Base-by-base conservation (phyloP, 441 rosid species). In the Adansonia grandidieri region DNA sequence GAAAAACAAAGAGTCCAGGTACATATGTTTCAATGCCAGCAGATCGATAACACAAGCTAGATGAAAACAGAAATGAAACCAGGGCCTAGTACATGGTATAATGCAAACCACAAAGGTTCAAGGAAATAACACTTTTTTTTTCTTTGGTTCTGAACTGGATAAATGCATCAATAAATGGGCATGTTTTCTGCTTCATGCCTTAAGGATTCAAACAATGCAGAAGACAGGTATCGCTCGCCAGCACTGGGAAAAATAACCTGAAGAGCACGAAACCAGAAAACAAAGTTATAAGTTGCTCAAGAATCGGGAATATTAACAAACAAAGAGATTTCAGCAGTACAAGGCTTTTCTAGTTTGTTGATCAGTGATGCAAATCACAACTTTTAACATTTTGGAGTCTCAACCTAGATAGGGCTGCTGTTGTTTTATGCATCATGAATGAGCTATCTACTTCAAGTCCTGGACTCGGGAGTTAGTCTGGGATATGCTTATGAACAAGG, bases 211-310 rank as follows among this genome's bases (percentile, higher is more conserved):
- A 62, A 72, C 70, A 77, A 9, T 47, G 66, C 24, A 9, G 66
- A 64, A 0, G 80, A 56, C 14, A 72, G 4, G 7, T 56, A 70
- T 2, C 42, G 65, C 67, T 42, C 75, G 19, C 83, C 85, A 0
- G 56, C 58, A 14, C 88, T 85, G 37, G 86, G 86, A 48, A 85
- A 79, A 45, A 85, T 79, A 40, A 65, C 80, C 87, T 81, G 83
- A 4, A 11, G n/a, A 54, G n/a, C 40, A 42, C n/a, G 71, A 6
- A 19, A 32, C 37, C 37, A 32, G 37, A 19, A 48, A 15, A 9
- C 8, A 8, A 51, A 13, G 24, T 13, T 19, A 58, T 14, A 0
- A 22, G 0, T 2, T 9, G 20, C 13, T 70, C 44, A 24, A 28
- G 48, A n/a, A 1, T 11, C n/a, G 14, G 53, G 32, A 51, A 66